phyloP scores from a whole-genome alignment of 2,329 filamentous ascomycete genomes.

The Colletotrichum limetticola region DNA sequence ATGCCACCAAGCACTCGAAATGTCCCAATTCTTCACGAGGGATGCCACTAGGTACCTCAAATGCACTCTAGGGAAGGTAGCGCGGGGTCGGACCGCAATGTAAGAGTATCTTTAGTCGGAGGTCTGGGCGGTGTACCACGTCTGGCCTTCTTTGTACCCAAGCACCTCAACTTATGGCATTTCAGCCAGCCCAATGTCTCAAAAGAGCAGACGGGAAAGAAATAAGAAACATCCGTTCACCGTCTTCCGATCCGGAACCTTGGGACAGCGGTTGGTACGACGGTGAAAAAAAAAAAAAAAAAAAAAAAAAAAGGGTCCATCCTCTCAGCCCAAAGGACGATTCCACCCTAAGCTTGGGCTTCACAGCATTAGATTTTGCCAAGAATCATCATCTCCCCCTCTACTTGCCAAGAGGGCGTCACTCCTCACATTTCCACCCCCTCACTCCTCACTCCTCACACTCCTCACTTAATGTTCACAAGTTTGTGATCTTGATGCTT shows the following conservation, averaged over 20 bases:
- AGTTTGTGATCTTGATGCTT: not conserved
- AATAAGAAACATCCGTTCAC: not conserved
- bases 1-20: not conserved
- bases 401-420: not conserved
- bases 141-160: not conserved
- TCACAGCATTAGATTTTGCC: not conserved
- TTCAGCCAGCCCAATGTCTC: not conserved
- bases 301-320: not conserved
- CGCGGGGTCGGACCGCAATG: constrained; percentile 18
- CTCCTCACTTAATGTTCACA: not conserved
- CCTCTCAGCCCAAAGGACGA: not conserved
- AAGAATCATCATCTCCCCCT: not conserved
- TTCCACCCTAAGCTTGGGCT: not conserved
- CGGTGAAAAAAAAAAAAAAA: too few relatives aligned
- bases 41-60: not conserved
- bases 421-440: not conserved
- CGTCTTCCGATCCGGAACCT: not conserved
- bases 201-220: not conserved
- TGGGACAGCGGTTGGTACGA: not conserved
- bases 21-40: not conserved
- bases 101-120: not conserved
- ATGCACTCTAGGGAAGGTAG: not conserved
- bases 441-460: too few relatives aligned
- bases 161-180: not conserved
- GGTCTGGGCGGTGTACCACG: constrained; percentile 16